Evolutionary conservation across 2,329 filamentous ascomycete species (phyloP).

Genomic region (Cytospora piceicola): DNA sequence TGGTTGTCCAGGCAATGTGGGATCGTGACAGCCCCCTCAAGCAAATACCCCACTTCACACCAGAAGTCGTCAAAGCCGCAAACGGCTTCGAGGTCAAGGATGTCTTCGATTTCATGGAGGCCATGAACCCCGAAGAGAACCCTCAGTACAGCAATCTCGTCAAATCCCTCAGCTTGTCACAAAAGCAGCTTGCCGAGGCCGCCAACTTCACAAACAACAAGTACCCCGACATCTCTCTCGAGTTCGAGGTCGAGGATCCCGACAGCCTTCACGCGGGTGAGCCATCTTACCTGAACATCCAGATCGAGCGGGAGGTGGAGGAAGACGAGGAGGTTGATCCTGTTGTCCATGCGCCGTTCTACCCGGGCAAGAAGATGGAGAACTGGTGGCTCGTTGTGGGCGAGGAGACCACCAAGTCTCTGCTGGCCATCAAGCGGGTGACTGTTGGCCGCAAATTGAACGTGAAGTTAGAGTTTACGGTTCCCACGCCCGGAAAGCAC

Average conservation of each 20-base stretch:
- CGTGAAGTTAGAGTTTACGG: conserved; percentile 83
- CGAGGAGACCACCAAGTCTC: conserved; percentile 83
- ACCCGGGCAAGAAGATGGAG: conserved; percentile 88
- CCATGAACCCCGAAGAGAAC: conserved; percentile 96
- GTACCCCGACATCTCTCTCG: conserved; percentile 92
- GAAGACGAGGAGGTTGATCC: conserved; percentile 74
- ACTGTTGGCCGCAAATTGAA: conserved; percentile 81
- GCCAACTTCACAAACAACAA: conserved; percentile 94
- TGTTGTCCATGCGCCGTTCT: conserved; percentile 93
- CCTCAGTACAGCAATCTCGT: conserved; percentile 77
- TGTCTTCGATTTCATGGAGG: conserved; percentile 97
- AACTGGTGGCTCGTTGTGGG: conserved; percentile 99
- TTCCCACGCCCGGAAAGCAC: conserved; percentile 82
- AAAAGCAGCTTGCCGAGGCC: conserved; percentile 83
- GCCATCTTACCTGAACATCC: conserved; percentile 80
- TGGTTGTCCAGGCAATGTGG: conserved; percentile 99
- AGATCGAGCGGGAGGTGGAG: conserved; percentile 82
- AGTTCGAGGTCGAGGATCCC: conserved; percentile 82
- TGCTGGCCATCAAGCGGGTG: conserved; percentile 93
- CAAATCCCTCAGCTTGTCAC: conserved; percentile 75
- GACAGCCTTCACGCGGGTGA: conserved; percentile 80
- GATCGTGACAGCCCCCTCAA: conserved; percentile 95
- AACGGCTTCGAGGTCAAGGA: conserved; percentile 87
- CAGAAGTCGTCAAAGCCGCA: conserved; percentile 80
- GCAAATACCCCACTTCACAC: conserved; percentile 93